These are phyloP conservation scores for Ceratocystis colombiana DNA, from an alignment of 2,329 filamentous ascomycete species.

Conservation along the genomic window DNA sequence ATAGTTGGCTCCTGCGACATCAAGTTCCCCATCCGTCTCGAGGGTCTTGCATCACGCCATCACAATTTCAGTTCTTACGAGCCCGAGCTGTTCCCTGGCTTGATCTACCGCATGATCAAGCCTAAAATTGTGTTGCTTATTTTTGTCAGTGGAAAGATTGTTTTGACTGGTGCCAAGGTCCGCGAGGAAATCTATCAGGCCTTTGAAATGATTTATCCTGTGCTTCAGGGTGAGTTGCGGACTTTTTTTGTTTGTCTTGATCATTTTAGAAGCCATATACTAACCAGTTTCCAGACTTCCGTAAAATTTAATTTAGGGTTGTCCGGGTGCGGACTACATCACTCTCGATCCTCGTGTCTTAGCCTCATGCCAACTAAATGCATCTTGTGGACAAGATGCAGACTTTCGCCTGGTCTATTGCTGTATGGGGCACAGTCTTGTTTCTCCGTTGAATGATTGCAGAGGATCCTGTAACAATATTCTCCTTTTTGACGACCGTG, in stretches of 20 bases:
- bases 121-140: slow-evolving; percentile 88
- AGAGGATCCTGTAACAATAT: slow-evolving; percentile 16
- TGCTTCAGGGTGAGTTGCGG: slow-evolving; percentile 62
- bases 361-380: too few species aligned
- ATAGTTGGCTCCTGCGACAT: slow-evolving; percentile 98
- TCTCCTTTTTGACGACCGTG: slow-evolving; percentile 22
- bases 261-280: slow-evolving; percentile 22
- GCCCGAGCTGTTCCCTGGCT: slow-evolving; percentile 94
- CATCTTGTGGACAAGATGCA: too few species aligned
- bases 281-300: slow-evolving; percentile 42
- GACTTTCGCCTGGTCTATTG: not conserved
- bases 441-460: slow-evolving; percentile 5
- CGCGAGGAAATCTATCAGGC: slow-evolving; percentile 96
- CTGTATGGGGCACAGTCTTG: not conserved
- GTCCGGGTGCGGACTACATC: too few species aligned
- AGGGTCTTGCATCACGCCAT: slow-evolving; percentile 91
- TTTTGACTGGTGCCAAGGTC: slow-evolving; percentile 93
- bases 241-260: not conserved
- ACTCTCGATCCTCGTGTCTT: not conserved
- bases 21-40: slow-evolving; percentile 96
- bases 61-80: slow-evolving; percentile 99
- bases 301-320: slow-evolving; percentile 40
- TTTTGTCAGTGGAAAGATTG: slow-evolving; percentile 94
- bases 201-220: slow-evolving; percentile 95
- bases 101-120: slow-evolving; percentile 99